Evolutionary conservation across 169 alveolate species (phyloP).

Genomic region (Plasmodium cynomolgi): DNA sequence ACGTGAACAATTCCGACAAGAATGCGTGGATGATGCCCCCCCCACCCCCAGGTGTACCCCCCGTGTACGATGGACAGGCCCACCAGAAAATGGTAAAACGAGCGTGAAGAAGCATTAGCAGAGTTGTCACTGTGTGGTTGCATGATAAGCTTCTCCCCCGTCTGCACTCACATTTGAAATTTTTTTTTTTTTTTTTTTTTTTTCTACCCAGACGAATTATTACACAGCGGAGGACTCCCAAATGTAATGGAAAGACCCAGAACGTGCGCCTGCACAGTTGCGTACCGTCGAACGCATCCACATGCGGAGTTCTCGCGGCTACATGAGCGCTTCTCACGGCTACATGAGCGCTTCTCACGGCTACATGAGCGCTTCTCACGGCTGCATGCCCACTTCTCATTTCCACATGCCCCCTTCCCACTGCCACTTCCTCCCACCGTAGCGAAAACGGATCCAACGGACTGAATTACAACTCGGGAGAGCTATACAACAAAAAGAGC

Average conservation of each 20-base stretch:
- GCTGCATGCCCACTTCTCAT: neutral
- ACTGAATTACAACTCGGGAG: slow-evolving; percentile 9
- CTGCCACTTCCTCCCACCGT: neutral
- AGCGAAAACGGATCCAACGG: neutral
- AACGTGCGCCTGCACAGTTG: neutral
- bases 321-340: neutral
- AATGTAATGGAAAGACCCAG: neutral
- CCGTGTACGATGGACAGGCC: neutral
- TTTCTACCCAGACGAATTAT: neutral
- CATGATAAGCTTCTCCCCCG: neutral
- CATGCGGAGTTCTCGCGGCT: neutral
- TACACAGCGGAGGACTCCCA: slow-evolving; percentile 16
- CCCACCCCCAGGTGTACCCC: slow-evolving; percentile 49
- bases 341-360: neutral
- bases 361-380: neutral
- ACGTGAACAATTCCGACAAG: slow-evolving; percentile 26
- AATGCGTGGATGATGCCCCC: slow-evolving; percentile 48
- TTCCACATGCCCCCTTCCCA: neutral
- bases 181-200: neutral
- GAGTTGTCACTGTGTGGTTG: neutral
- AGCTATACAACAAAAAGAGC: slow-evolving; percentile 32
- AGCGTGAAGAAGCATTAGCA: neutral
- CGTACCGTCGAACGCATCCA: neutral
- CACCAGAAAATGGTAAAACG: slow-evolving; percentile 16
- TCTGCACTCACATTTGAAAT: neutral